phyloP scores from a whole-genome alignment of 495 filamentous ascomycete species.

The Annulohypoxylon maeteangense region DNA sequence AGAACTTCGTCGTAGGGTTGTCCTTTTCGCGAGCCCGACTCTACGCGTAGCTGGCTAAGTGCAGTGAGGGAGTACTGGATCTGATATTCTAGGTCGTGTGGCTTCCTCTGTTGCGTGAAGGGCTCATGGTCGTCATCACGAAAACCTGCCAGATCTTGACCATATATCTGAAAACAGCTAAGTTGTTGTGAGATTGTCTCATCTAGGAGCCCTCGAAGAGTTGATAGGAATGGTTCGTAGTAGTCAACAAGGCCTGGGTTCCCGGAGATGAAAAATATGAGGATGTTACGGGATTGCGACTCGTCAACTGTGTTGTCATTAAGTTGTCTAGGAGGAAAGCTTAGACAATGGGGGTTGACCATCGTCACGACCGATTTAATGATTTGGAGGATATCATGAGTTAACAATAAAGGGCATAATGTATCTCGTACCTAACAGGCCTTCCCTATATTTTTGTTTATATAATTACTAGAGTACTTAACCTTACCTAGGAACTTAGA shows the following conservation, averaged over 20 bases:
- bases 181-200: conserved; percentile 32
- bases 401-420: not conserved
- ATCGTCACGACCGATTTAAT: not conserved
- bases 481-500: not conserved
- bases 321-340: conserved; percentile 30
- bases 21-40: conserved; percentile 27
- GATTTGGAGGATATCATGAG: not conserved
- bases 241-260: conserved; percentile 89
- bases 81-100: conserved; percentile 69
- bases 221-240: conserved; percentile 74
- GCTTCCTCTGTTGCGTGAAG: conserved; percentile 50
- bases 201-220: conserved; percentile 53
- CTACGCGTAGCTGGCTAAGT: conserved; percentile 32
- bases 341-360: conserved; percentile 25
- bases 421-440: not conserved
- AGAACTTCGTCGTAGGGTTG: conserved; percentile 66
- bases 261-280: conserved; percentile 78
- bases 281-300: conserved; percentile 34
- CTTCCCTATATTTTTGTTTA: not conserved
- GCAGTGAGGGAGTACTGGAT: conserved; percentile 58
- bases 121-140: conserved; percentile 58
- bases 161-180: conserved; percentile 67
- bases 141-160: conserved; percentile 80
- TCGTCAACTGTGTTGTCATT: conserved; percentile 3
- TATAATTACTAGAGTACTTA: not conserved